Evolutionary conservation across 192 early-diverging fungal genomes (phyloP).

Genomic region (Obelidium mucronatum): DNA sequence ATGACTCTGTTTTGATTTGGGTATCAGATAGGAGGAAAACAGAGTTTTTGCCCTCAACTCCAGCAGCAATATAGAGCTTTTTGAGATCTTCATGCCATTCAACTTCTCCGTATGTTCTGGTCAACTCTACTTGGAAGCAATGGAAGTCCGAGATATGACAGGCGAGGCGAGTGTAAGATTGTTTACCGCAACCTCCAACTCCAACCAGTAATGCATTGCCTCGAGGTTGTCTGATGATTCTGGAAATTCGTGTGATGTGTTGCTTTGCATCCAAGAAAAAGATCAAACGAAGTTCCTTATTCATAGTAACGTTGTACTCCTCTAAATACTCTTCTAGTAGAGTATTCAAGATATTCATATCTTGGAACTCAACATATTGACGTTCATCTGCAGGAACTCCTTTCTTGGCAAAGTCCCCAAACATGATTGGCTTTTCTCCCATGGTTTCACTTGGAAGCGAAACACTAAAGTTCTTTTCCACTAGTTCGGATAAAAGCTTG

Average conservation of each 20-base stretch:
- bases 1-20: slow-evolving; percentile 64
- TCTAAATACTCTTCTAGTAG: slow-evolving; percentile 68
- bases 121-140: slow-evolving; percentile 66
- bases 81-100: slow-evolving; percentile 71
- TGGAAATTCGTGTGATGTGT: slow-evolving; percentile 62
- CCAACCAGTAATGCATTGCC: slow-evolving; percentile 67
- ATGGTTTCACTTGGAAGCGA: slow-evolving; percentile 55
- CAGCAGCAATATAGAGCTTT: slow-evolving; percentile 60
- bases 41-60: slow-evolving; percentile 66
- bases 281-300: slow-evolving; percentile 63
- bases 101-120: slow-evolving; percentile 60
- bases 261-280: slow-evolving; percentile 71
- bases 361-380: slow-evolving; percentile 60
- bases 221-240: slow-evolving; percentile 67
- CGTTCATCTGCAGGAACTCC: slow-evolving; percentile 65
- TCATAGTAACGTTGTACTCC: slow-evolving; percentile 69
- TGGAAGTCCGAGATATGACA: slow-evolving; percentile 69
- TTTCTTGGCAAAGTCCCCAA: slow-evolving; percentile 64
- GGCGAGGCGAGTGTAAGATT: slow-evolving; percentile 63
- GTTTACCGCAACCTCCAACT: slow-evolving; percentile 67
- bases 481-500: slow-evolving; percentile 59
- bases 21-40: slow-evolving; percentile 70
- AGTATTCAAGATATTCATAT: slow-evolving; percentile 60
- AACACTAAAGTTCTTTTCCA: slow-evolving; percentile 63
- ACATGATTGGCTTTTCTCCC: slow-evolving; percentile 62